Base-by-base conservation (phyloP, 495 filamentous ascomycete genomes). In the Penicillium fimorum region DNA sequence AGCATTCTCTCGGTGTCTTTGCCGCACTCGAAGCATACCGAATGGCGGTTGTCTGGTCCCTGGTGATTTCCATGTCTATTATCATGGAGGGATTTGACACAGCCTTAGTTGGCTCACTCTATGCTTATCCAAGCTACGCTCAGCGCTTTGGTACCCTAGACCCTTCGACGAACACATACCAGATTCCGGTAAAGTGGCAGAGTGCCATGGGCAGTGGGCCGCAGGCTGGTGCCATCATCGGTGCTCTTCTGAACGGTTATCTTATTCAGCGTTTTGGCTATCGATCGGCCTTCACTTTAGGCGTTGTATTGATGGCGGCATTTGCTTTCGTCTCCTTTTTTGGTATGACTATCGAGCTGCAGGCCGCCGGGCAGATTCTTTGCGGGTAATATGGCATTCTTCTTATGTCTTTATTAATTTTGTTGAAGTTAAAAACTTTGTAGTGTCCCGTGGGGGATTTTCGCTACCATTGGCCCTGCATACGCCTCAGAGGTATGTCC, bases 401-500 rank as follows among this genome's bases (percentile, higher is more conserved):
- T 45, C 54, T 7, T 57, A 35, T 27, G 54, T 46, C 11, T 20
- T 57, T 4, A 43, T 50, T 45, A 47, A 84, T 82, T 13, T 86
- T 84, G 50, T 79, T 87, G 63, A 87, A 87, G 70, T 79, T 85
- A 53, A 85, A 83, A 70, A n/a, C n/a, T 87, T 84, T 83, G 69
- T 69, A 43, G 67, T 57, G 17, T 41, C 12, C 38, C 85, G 48
- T 90, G 87, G 87, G 88, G 87, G 54, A 82, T 90, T 32, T 89
- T 89, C 69, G 86, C 88, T 66, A 90, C 87, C 1, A 69, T 86
- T 6, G 85, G 84, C 47, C 84, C 86, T 68, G 88, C 87, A 4
- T 91, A 90, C 58, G 88, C 87, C 41, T 87, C 86, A 47, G 88
- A 91, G 62, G 85, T 89, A 24, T 85, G 81, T 61, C 87, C 87